Evolutionary conservation across 2,329 filamentous ascomycete species (phyloP), one percentile per base, ranked within the genome.

Genomic region (Talaromyces sp.): DNA sequence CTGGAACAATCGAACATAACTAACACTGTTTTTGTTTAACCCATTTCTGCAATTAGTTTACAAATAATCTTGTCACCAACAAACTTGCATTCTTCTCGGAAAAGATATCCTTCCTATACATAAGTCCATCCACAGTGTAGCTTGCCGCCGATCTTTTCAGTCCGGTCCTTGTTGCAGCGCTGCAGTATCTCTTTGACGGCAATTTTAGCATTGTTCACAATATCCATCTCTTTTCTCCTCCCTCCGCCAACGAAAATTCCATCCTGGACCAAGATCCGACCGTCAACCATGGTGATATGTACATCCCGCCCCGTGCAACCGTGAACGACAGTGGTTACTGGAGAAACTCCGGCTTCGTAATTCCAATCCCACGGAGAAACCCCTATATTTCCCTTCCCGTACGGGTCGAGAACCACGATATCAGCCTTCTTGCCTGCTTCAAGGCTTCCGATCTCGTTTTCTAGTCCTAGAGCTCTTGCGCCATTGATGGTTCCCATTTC

Each of bases 401-500:
- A 69, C 0, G 71, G 69, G 53, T 72, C 68, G 14, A 73, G 51
- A 24, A 67, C 65, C 2, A 76, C 54, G 12, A 60, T 4, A 7
- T 60, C 58, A 5, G 58, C 58, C 46, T 56, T 60, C 12, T 60
- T 77, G 0, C 70, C 72, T 8, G 66, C 64, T 51, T 74, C 71
- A 3, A 76, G 54, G 51, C 68, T 74, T 1, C 74, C 74, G 11
- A 74, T 71, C 3, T 70, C 63, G 12, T 65, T 41, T 24, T 75
- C 72, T 8, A 81, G 61, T 0, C 79, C 78, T 24, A 82, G 62
- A 0, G 80, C 79, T 54, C 67, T 73, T 0, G 80, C 79, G 0
- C 78, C 80, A 54, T 79, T 75, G 60, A 81, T 77, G 1, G 80
- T 81, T 0, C 79, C 79, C 77, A 82, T 80, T 60, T 79, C 76